Evolutionary conservation across 2,329 filamentous ascomycete species (phyloP).

Genomic region (Thielaviopsis cerberus): DNA sequence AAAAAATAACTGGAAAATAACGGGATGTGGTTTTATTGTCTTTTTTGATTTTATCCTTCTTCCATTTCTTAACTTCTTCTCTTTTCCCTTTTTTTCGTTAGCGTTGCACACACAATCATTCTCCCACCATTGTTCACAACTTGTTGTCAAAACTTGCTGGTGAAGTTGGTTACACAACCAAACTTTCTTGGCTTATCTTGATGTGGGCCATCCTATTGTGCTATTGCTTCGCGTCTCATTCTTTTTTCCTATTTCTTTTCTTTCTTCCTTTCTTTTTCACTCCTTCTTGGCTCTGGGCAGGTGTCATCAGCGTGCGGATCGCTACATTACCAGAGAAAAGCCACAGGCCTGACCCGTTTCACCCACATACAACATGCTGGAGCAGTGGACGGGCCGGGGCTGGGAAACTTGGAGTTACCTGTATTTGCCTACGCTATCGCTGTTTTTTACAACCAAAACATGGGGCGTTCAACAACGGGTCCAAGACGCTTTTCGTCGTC

Average conservation of each 20-base stretch:
- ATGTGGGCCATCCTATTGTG: background rate
- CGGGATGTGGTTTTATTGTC: background rate
- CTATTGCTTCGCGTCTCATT: background rate
- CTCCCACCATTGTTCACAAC: background rate
- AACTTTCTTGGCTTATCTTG: background rate
- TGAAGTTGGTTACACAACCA: background rate
- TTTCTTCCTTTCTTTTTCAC: conserved; percentile 6
- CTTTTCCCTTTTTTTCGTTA: background rate
- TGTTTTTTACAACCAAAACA: conserved; percentile 81
- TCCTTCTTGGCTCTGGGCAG: conserved; percentile 12
- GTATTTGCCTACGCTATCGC: conserved; percentile 45
- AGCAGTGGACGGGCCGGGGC: conserved; percentile 22
- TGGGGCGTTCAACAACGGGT: conserved; percentile 59
- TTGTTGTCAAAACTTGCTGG: background rate
- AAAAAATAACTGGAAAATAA: background rate
- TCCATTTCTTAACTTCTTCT: background rate
- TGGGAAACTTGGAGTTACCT: conserved; percentile 40
- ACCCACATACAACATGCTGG: conserved; percentile 52
- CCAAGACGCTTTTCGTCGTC: conserved; percentile 44
- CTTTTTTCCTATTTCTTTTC: background rate
- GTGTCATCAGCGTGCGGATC: conserved; percentile 10
- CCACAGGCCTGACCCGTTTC: conserved; percentile 15
- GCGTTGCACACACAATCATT: background rate
- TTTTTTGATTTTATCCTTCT: background rate
- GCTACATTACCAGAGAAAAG: conserved; percentile 13